Percentiles rank a stretch among this genome's conserved stretches.
Conservation (phyloP, 371 early-diverging fungal genomes). For the Fennellomyces sp. region DNA sequence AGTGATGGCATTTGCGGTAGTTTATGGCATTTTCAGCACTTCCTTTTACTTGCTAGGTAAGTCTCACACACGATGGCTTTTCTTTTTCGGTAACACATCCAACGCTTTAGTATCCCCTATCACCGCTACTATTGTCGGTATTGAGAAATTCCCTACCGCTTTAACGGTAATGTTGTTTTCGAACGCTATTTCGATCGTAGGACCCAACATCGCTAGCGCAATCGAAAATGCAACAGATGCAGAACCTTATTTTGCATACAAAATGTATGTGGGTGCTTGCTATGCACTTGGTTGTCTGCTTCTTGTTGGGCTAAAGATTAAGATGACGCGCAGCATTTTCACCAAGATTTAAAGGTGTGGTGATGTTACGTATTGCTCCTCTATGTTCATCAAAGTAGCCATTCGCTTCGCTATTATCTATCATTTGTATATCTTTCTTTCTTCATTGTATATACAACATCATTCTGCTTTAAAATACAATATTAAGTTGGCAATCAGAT, state of each 20-base stretch:
- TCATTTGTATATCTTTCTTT: no score
- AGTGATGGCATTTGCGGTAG: constrained; percentile 33
- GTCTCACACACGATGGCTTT: no score
- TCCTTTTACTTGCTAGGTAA: constrained; percentile 38
- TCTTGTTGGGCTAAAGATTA: constrained; percentile 25
- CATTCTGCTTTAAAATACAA: no score
- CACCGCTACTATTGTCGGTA: constrained; percentile 29
- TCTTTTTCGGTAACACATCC: no score
- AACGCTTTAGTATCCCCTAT: constrained; percentile 42
- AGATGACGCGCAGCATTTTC: no score
- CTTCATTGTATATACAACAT: no score
- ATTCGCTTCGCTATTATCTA: no score
- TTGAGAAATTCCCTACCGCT: constrained; percentile 39
- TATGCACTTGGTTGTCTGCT: constrained; percentile 28
- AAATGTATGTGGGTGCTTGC: constrained; percentile 33
- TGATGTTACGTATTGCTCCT: no score
- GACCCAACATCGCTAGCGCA: constrained; percentile 38
- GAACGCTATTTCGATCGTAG: constrained; percentile 32
- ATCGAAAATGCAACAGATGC: constrained; percentile 23
- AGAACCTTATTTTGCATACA: constrained; percentile 32
- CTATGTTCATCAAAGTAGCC: no score
- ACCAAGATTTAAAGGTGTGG: no score
- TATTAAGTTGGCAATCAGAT: no score
- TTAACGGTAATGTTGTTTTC: constrained; percentile 30
- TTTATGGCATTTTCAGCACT: constrained; percentile 41